phyloP scores from a whole-genome alignment of 225 moss, liverwort and hornwort species.

The Rhytidiadelphus loreus region DNA sequence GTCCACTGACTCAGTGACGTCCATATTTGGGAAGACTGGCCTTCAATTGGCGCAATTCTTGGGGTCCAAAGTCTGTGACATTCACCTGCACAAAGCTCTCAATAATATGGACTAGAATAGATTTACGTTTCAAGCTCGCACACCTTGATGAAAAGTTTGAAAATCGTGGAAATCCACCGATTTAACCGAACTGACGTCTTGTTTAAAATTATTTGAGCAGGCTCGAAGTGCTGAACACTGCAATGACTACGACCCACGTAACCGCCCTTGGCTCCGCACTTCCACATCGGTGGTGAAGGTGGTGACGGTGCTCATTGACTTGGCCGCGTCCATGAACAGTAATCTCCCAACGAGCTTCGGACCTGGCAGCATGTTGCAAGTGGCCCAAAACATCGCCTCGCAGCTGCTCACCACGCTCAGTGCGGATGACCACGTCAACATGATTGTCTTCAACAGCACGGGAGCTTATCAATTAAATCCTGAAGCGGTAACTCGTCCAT shows the following conservation, averaged over 20 bases:
- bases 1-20: background rate
- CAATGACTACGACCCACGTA: background rate
- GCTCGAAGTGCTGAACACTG: background rate
- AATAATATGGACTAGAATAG: too few relatives aligned
- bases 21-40: background rate
- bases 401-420: background rate
- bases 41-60: background rate
- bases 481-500: background rate
- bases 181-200: background rate
- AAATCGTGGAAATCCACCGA: too few relatives aligned
- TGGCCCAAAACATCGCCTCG: background rate
- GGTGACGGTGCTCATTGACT: conserved; percentile 2
- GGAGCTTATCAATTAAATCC: background rate
- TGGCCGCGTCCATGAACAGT: background rate
- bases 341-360: background rate
- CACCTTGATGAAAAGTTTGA: too few relatives aligned
- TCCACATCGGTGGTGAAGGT: conserved; percentile 4
- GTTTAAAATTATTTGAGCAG: background rate
- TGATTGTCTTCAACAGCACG: background rate
- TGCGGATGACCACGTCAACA: background rate
- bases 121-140: background rate
- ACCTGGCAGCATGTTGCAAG: background rate
- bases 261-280: background rate
- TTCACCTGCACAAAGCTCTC: background rate
- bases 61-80: background rate